A percentile compares a stretch with the other conserved stretches of the same genome.
Conservation (phyloP, 2,329 filamentous ascomycete genomes). For the Graphilbum fragrans region DNA sequence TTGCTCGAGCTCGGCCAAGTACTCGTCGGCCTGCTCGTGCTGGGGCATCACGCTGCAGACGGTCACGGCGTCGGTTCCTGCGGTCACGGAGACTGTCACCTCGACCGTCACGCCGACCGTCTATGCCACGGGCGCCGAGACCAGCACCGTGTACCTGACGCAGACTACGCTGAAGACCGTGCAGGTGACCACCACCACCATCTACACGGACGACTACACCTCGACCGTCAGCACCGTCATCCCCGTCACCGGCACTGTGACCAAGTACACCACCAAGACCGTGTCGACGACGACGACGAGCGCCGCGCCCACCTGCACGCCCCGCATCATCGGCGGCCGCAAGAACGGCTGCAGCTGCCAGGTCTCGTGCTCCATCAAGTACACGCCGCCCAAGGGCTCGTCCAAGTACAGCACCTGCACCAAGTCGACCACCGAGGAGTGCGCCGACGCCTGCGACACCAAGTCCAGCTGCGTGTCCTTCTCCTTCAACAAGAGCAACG, state of each 20-base stretch:
- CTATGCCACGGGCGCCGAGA: not conserved
- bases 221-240: not conserved
- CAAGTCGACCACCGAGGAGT: not conserved
- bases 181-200: not conserved
- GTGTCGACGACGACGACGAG: not conserved
- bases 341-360: not conserved
- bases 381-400: not conserved
- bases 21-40: slow-evolving; percentile 17
- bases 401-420: not conserved
- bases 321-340: not conserved
- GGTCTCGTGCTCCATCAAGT: slow-evolving; percentile 1
- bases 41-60: slow-evolving; percentile 12
- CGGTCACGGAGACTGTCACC: slow-evolving; percentile 2
- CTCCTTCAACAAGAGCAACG: not conserved
- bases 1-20: slow-evolving; percentile 11
- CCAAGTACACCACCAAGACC: not conserved
- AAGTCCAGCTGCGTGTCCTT: slow-evolving; percentile 5
- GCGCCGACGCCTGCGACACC: slow-evolving; percentile 3
- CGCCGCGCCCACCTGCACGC: not conserved
- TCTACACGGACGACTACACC: not conserved
- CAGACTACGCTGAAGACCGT: not conserved
- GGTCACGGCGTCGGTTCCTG: slow-evolving; percentile 1
- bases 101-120: slow-evolving; percentile 2
- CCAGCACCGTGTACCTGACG: not conserved
- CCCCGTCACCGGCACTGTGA: not conserved